Conservation (phyloP, 331 rosid species). For the Rhamnella rubrinervis region DNA sequence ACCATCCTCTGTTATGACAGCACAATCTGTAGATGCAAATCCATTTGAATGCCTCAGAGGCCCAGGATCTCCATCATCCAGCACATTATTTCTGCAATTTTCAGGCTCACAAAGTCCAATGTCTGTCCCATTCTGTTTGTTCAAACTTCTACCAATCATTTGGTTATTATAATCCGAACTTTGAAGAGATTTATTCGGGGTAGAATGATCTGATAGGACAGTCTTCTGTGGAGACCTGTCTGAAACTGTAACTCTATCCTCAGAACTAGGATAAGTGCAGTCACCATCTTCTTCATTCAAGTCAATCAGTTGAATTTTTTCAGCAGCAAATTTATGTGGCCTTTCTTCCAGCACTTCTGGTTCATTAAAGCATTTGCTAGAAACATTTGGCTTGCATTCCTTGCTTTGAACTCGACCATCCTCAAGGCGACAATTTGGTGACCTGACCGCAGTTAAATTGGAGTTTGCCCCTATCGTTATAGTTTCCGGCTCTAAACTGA, state of each 20-base stretch:
- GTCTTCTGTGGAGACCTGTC: slow-evolving; percentile 34
- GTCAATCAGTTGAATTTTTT: slow-evolving; percentile 31
- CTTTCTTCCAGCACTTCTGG: slow-evolving; percentile 39
- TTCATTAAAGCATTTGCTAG: slow-evolving; percentile 34
- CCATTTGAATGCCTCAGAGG: slow-evolving; percentile 30
- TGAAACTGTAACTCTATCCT: slow-evolving; percentile 32
- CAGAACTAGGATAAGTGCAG: slow-evolving; percentile 26
- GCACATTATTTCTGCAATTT: slow-evolving; percentile 22
- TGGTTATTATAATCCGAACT: slow-evolving; percentile 28
- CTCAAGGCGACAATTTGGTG: slow-evolving; percentile 23
- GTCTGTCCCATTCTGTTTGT: slow-evolving; percentile 39
- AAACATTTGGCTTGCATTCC: slow-evolving; percentile 36
- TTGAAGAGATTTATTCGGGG: slow-evolving; percentile 26
- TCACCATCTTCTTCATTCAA: slow-evolving; percentile 42
- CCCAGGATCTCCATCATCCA: slow-evolving; percentile 30
- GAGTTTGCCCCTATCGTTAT: slow-evolving; percentile 32
- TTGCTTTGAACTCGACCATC: slow-evolving; percentile 42
- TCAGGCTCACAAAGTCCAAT: slow-evolving; percentile 23
- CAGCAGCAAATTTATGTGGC: slow-evolving; percentile 37
- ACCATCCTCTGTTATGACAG: slow-evolving; percentile 30
- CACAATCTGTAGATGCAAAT: slow-evolving; percentile 25
- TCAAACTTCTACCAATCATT: slow-evolving; percentile 23
- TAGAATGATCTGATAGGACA: slow-evolving; percentile 16
- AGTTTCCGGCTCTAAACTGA: slow-evolving; percentile 77
- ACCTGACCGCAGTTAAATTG: slow-evolving; percentile 18